phyloP scores from a whole-genome alignment of 1,284 basidiomycete species.

The Veloboletus limbatus region DNA sequence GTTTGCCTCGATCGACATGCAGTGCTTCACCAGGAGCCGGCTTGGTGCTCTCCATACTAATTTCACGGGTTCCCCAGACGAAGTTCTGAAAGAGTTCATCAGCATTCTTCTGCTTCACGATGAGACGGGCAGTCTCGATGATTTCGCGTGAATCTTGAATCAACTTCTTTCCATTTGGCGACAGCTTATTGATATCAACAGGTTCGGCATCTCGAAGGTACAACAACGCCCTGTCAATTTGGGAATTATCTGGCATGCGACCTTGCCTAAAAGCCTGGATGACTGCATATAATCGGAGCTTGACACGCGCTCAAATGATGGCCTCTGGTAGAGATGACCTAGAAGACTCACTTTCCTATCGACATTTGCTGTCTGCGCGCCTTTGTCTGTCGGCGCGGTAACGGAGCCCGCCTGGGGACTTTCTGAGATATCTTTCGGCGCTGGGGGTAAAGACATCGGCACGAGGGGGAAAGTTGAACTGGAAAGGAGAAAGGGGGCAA shows the following conservation, averaged over 20 bases:
- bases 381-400: constrained; percentile 54
- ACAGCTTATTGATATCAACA: constrained; percentile 64
- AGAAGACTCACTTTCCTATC: constrained; percentile 51
- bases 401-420: constrained; percentile 55
- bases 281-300: constrained; percentile 74
- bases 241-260: constrained; percentile 75
- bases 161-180: constrained; percentile 73
- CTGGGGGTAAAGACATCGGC: constrained; percentile 61
- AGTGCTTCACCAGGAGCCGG: constrained; percentile 43
- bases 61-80: constrained; percentile 69
- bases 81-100: constrained; percentile 91
- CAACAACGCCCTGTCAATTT: constrained; percentile 71
- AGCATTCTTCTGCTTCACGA: constrained; percentile 79
- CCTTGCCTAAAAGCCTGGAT: constrained; percentile 78
- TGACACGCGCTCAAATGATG: neutral
- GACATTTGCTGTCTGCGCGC: constrained; percentile 55
- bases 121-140: constrained; percentile 64
- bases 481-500: neutral
- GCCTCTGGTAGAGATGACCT: neutral
- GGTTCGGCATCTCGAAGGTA: constrained; percentile 71
- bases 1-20: constrained; percentile 56
- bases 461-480: neutral
- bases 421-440: constrained; percentile 56
- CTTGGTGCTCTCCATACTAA: constrained; percentile 45
- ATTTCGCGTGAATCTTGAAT: constrained; percentile 74